These are phyloP conservation scores for Beauveria asiatica DNA, from an alignment of 2,329 filamentous ascomycete genomes.

Conservation along the genomic window DNA sequence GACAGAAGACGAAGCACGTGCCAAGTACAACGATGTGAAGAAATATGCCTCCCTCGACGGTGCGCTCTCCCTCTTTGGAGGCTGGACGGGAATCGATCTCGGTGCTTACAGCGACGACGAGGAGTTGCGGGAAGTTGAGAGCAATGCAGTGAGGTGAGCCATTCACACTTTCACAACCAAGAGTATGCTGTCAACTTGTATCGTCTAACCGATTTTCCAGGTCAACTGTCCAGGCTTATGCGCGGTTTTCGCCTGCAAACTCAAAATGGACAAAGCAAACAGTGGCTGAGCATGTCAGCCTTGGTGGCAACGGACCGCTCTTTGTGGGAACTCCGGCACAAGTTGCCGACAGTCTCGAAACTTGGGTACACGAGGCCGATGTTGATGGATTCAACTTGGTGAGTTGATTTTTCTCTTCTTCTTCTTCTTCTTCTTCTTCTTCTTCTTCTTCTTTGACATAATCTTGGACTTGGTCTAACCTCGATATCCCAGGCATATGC, in stretches of 20 bases:
- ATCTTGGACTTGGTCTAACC: neutral
- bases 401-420: neutral
- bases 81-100: constrained; percentile 59
- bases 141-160: constrained; percentile 40
- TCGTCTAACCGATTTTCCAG: constrained; percentile 14
- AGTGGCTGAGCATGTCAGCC: constrained; percentile 24
- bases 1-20: constrained; percentile 50
- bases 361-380: constrained; percentile 42
- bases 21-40: constrained; percentile 41
- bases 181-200: too few species aligned
- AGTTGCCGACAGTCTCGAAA: constrained; percentile 25
- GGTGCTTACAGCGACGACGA: constrained; percentile 53
- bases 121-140: constrained; percentile 51
- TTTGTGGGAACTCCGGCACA: constrained; percentile 22
- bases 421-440: too few species aligned
- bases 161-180: neutral
- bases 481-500: constrained; percentile 16
- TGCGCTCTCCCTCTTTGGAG: constrained; percentile 55
- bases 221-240: constrained; percentile 40
- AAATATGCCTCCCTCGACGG: constrained; percentile 52
- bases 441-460: too few species aligned
- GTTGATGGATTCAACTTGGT: constrained; percentile 45
- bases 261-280: constrained; percentile 28
- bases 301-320: constrained; percentile 23
- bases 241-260: constrained; percentile 24